These are phyloP conservation scores for Stenogyne calaminthoides DNA, from an alignment of 305 asterid species.

Conservation along the genomic window DNA sequence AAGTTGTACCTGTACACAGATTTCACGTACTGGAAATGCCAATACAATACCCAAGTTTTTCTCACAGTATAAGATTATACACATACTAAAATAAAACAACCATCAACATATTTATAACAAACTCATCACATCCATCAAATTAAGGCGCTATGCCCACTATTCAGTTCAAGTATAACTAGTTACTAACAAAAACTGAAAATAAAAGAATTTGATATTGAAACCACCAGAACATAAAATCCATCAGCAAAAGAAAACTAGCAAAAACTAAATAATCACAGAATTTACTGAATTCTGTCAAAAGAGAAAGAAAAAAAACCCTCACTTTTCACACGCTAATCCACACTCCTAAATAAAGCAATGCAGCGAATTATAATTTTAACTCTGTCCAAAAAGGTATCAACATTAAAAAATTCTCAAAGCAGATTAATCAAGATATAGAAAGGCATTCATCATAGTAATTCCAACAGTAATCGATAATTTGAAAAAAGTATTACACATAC, in stretches of 20 bases:
- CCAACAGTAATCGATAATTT: slow-evolving; percentile 15
- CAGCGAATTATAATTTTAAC: slow-evolving; percentile 18
- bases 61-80: neutral
- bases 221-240: neutral
- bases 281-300: slow-evolving; percentile 5
- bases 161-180: slow-evolving; percentile 9
- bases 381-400: neutral
- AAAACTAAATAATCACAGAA: slow-evolving; percentile 15
- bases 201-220: neutral
- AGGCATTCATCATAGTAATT: slow-evolving; percentile 3
- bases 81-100: neutral
- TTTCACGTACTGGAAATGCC: too few species aligned
- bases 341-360: slow-evolving; percentile 21
- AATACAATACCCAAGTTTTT: slow-evolving; percentile 1
- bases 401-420: neutral
- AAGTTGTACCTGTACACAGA: too few species aligned
- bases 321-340: slow-evolving; percentile 16
- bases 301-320: neutral
- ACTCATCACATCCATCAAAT: slow-evolving; percentile 20
- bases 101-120: neutral
- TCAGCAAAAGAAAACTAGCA: neutral
- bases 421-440: slow-evolving; percentile 4
- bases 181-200: slow-evolving; percentile 7
- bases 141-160: neutral
- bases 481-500: slow-evolving; percentile 31